These are phyloP conservation scores for Fusarium bactridioides DNA, from an alignment of 2,329 filamentous ascomycete species.

Conservation along the genomic window DNA sequence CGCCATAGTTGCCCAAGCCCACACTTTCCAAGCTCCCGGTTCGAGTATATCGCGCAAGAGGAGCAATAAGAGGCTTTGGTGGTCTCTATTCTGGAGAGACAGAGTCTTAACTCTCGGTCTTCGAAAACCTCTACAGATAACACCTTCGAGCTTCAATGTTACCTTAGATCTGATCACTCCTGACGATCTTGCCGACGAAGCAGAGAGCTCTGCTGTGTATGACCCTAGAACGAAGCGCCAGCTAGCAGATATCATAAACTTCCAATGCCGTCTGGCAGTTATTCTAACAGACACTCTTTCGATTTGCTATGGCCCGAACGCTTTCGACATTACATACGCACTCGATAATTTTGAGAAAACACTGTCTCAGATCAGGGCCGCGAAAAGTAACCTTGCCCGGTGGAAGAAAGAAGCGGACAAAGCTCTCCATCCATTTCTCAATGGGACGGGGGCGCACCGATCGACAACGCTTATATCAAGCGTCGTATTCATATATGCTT, in stretches of 20 bases:
- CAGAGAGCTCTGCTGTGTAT: background rate
- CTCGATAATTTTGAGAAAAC: slow-evolving; percentile 1
- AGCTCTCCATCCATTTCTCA: background rate
- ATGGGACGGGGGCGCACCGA: background rate
- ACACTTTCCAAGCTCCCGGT: slow-evolving; percentile 12
- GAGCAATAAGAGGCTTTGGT: slow-evolving; percentile 15
- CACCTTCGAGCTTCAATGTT: slow-evolving; percentile 5
- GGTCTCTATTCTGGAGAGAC: slow-evolving; percentile 18
- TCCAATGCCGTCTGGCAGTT: background rate
- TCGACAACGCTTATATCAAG: slow-evolving; percentile 18
- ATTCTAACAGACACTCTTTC: slow-evolving; percentile 4
- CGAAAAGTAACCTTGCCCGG: background rate
- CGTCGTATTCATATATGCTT: slow-evolving; percentile 20
- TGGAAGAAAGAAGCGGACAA: slow-evolving; percentile 1
- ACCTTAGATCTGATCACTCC: background rate
- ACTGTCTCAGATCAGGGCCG: background rate
- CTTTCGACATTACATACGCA: slow-evolving; percentile 3
- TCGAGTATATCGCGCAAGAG: background rate
- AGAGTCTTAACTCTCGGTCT: background rate
- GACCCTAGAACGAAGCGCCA: background rate
- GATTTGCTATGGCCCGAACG: slow-evolving; percentile 3
- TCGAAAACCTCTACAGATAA: slow-evolving; percentile 5
- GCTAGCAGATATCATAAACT: background rate
- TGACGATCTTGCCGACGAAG: background rate
- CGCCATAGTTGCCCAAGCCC: slow-evolving; percentile 20